These are phyloP conservation scores for Pestalotiopsis sp. DNA, from an alignment of 2,329 filamentous ascomycete species.

Conservation along the genomic window DNA sequence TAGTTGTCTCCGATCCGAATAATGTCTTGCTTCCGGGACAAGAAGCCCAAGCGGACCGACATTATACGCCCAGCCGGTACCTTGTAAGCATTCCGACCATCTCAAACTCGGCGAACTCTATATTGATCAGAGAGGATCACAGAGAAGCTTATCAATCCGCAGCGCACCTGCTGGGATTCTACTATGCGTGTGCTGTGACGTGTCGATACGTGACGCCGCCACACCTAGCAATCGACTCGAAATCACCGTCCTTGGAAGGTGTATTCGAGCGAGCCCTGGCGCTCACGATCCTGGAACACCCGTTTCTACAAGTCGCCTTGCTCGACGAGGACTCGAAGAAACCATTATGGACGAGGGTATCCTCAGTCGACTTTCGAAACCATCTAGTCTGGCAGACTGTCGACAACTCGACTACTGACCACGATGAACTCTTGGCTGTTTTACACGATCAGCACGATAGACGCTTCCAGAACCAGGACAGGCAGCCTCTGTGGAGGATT, in stretches of 20 bases:
- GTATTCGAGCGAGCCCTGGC: constrained; percentile 21
- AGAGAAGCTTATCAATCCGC: constrained; percentile 11
- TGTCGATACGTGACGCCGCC: constrained; percentile 4
- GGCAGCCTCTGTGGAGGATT: constrained; percentile 28
- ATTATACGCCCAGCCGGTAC: not conserved
- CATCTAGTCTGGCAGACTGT: constrained; percentile 22
- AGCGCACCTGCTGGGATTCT: constrained; percentile 1
- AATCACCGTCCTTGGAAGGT: not conserved
- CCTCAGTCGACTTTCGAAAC: constrained; percentile 20
- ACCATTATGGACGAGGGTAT: constrained; percentile 20
- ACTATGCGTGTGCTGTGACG: not conserved
- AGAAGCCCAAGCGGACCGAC: not conserved
- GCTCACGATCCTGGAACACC: constrained; percentile 18
- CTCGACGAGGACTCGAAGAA: constrained; percentile 15
- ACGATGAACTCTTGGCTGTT: not conserved
- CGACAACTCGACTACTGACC: not conserved
- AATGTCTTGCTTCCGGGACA: not conserved
- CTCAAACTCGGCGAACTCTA: not conserved
- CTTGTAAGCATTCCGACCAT: not conserved
- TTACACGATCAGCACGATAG: constrained; percentile 15
- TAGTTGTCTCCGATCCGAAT: not conserved
- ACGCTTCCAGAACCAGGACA: constrained; percentile 23
- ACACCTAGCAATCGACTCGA: not conserved
- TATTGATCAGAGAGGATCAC: not conserved
- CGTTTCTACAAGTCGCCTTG: constrained; percentile 24